phyloP scores from a whole-genome alignment of 768 basidiomycete species.

The Auriculariales sp. region DNA sequence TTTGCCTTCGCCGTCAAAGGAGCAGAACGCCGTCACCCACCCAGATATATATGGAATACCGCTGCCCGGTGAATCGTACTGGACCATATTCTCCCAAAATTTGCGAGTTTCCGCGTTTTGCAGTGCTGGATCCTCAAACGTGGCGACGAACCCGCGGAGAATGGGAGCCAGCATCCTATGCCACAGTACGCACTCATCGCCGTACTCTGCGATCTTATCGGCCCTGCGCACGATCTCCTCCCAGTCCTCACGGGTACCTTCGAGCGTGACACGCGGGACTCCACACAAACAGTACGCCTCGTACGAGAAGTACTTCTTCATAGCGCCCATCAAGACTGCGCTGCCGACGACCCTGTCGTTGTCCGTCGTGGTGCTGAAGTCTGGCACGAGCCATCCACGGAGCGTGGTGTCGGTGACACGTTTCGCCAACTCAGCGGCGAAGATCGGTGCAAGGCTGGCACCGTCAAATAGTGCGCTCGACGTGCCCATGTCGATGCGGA shows the following conservation, averaged over 20 bases:
- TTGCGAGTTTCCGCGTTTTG: conserved; percentile 1
- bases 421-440: conserved; percentile 14
- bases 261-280: conserved; percentile 29
- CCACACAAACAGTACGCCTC: conserved; percentile 20
- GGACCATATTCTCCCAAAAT: conserved; percentile 11
- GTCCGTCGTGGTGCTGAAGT: conserved; percentile 29
- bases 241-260: conserved; percentile 27
- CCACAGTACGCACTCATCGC: conserved; percentile 22
- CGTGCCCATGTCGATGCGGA: conserved; percentile 11
- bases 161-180: conserved; percentile 25
- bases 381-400: conserved; percentile 26
- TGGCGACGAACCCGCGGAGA: conserved; percentile 16
- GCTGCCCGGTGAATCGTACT: not conserved
- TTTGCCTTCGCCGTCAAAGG: conserved; percentile 5
- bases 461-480: conserved; percentile 19
- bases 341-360: conserved; percentile 24
- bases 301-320: conserved; percentile 23
- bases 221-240: conserved; percentile 19
- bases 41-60: conserved; percentile 4
- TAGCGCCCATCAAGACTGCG: conserved; percentile 27
- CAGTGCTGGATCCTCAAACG: conserved; percentile 13
- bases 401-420: conserved; percentile 16
- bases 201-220: conserved; percentile 25
- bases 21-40: conserved; percentile 8
- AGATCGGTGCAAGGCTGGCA: conserved; percentile 13